Conservation (phyloP, 2,329 filamentous ascomycete genomes). For the Aspergillus transmontanensis region DNA sequence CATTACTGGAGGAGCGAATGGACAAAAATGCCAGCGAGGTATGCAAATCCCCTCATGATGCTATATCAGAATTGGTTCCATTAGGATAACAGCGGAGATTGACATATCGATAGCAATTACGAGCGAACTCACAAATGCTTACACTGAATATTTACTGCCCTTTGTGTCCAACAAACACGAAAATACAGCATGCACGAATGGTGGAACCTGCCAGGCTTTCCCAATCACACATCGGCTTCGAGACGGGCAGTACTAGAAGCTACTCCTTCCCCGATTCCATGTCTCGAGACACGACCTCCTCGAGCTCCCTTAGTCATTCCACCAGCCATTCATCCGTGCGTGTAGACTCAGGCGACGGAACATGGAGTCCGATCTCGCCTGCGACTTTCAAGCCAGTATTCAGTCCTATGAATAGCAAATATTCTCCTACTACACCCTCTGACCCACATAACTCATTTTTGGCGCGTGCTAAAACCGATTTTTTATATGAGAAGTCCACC, state of each 20-base stretch:
- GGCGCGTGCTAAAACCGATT: conserved; percentile 10
- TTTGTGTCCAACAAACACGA: conserved; percentile 31
- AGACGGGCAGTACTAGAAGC: conserved; percentile 19
- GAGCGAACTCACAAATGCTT: conserved; percentile 21
- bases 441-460: conserved; percentile 15
- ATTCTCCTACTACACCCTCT: conserved; percentile 12
- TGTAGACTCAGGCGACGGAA: conserved; percentile 17
- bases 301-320: conserved; percentile 27
- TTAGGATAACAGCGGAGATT: neutral
- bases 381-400: conserved; percentile 12
- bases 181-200: conserved; percentile 37
- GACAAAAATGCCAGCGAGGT: conserved; percentile 37
- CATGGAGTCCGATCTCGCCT: conserved; percentile 21
- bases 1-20: conserved; percentile 34
- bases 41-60: conserved; percentile 4
- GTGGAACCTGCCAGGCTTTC: conserved; percentile 36
- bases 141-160: conserved; percentile 32
- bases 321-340: conserved; percentile 23
- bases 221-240: conserved; percentile 18
- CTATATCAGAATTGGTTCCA: neutral
- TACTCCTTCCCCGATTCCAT: conserved; percentile 21
- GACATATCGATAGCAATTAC: conserved; percentile 17
- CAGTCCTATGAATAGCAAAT: conserved; percentile 18
- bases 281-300: conserved; percentile 23
- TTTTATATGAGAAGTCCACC: conserved; percentile 18